These are phyloP conservation scores for Furcasterigmium furcatum DNA, from an alignment of 2,329 filamentous ascomycete genomes.

Conservation along the genomic window DNA sequence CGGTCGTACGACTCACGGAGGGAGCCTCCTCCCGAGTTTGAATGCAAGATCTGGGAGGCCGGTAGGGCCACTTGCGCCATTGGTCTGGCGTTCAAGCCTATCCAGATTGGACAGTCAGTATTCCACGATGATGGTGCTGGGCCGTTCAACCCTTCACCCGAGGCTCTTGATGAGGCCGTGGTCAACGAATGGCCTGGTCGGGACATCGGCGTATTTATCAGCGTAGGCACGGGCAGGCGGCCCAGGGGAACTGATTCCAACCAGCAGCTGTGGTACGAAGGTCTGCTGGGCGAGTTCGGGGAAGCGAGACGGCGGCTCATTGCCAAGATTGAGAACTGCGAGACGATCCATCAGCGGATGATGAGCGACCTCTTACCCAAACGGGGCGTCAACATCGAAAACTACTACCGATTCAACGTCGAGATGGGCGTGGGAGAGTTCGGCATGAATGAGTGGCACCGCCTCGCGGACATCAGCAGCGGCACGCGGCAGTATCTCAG, in stretches of 20 bases:
- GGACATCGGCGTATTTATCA: constrained; percentile 88
- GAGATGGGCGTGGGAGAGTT: constrained; percentile 96
- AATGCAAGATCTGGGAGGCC: constrained; percentile 96
- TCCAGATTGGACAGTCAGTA: constrained; percentile 86
- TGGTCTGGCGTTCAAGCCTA: constrained; percentile 91
- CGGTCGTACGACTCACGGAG: constrained; percentile 94
- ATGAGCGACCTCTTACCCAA: constrained; percentile 71
- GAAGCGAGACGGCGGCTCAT: constrained; percentile 85
- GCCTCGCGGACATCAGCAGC: constrained; percentile 92
- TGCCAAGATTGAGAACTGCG: constrained; percentile 91
- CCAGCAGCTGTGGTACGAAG: constrained; percentile 86
- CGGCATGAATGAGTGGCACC: constrained; percentile 97
- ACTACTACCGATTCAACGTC: constrained; percentile 96
- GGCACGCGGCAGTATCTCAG: constrained; percentile 81
- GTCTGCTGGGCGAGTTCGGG: constrained; percentile 87
- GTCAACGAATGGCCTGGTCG: constrained; percentile 94
- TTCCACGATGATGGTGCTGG: constrained; percentile 93
- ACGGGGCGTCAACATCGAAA: constrained; percentile 78
- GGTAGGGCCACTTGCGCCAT: constrained; percentile 92
- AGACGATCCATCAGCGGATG: constrained; percentile 87
- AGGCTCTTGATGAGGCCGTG: constrained; percentile 83
- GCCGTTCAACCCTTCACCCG: constrained; percentile 85
- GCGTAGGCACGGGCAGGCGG: constrained; percentile 89
- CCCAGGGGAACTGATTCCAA: constrained; percentile 63
- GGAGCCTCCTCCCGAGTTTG: constrained; percentile 85